Base-by-base conservation (phyloP, 1,139 yeast species). In the Taiozyma sp. region DNA sequence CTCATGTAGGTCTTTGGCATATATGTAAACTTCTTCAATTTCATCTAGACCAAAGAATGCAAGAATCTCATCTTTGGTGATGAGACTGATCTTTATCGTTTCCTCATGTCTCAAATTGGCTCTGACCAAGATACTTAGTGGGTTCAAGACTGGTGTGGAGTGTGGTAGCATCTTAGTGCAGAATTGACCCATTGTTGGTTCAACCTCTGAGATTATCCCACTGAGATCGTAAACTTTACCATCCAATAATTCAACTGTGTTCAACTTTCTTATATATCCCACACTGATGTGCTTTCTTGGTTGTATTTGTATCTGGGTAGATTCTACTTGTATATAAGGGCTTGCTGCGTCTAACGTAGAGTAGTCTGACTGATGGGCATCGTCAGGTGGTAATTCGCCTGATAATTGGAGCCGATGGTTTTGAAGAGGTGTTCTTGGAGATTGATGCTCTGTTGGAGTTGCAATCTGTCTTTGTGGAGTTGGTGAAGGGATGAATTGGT, bases 1-100 rank as follows among this genome's bases (percentile, higher is more conserved):
- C 7, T 30, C 28, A 29, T 49, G 44, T 22, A 54, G 48, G 12
- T 47, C 50, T 24, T 42, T 42, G 8, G 54, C 40, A 8, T 48
- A 48, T 6, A 57, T 46, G 44, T 58, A 58, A 10, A 54, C 50
- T 29, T 53, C 56, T 46, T 58, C 62, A 27, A 58, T 42, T 40
- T 57, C 62, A n/a, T 48, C 43, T 48, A 55, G 44, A 1, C 48
- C 54, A 12, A 56, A 41, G 44, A 58, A 58, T 14, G 40, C 47
- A 19, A 51, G 50, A 2, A 56, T 48, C 30, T 57, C 59, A 2
- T 46, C 24, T 23, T 30, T 49, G 3, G 44, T 45, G 19, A 34
- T 38, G 5, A 57, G 32, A 7, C 54, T 47, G 7, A 57, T 44
- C 23, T 46, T 45, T 9, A 43, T n/a, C 2, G 45, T 23, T 12